Conservation (phyloP, 2,329 filamentous ascomycete species). For the Ophiostoma populinum region DNA sequence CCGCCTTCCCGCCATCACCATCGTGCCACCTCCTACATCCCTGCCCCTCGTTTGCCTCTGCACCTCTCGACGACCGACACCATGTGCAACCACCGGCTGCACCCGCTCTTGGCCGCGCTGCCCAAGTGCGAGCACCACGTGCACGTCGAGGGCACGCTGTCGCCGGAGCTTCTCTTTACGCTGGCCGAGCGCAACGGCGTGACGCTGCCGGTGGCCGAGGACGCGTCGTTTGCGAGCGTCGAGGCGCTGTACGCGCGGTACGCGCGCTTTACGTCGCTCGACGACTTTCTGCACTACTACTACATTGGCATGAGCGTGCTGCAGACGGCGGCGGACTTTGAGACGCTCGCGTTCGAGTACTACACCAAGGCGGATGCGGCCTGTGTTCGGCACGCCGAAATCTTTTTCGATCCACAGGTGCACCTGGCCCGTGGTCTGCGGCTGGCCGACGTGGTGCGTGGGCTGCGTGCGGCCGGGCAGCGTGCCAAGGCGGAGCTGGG, state of each 20-base stretch:
- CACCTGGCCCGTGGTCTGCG: conserved; percentile 46
- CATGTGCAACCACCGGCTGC: conserved; percentile 39
- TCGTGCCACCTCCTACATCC: not conserved
- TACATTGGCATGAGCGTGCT: conserved; percentile 61
- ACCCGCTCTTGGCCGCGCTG: conserved; percentile 43
- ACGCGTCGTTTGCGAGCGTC: conserved; percentile 45
- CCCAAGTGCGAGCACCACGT: conserved; percentile 75
- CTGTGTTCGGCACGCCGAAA: conserved; percentile 53
- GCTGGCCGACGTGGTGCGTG: conserved; percentile 45
- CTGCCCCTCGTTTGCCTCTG: not conserved
- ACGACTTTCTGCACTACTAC: conserved; percentile 62
- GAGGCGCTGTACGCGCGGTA: conserved; percentile 46
- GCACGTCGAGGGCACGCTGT: conserved; percentile 61
- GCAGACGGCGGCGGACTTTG: conserved; percentile 48
- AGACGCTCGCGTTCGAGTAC: conserved; percentile 55
- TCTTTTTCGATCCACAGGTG: conserved; percentile 70
- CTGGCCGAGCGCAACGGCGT: conserved; percentile 52
- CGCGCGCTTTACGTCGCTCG: conserved; percentile 47
- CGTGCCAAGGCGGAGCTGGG: conserved; percentile 42
- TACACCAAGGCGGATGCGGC: conserved; percentile 46
- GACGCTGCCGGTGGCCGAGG: conserved; percentile 32
- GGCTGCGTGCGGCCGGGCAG: conserved; percentile 41
- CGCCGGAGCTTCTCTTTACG: conserved; percentile 50
- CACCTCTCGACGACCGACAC: not conserved
- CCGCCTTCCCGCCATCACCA: not conserved